Conservation (phyloP, 139 green algal genomes). For the Desmodesmus armatus region DNA sequence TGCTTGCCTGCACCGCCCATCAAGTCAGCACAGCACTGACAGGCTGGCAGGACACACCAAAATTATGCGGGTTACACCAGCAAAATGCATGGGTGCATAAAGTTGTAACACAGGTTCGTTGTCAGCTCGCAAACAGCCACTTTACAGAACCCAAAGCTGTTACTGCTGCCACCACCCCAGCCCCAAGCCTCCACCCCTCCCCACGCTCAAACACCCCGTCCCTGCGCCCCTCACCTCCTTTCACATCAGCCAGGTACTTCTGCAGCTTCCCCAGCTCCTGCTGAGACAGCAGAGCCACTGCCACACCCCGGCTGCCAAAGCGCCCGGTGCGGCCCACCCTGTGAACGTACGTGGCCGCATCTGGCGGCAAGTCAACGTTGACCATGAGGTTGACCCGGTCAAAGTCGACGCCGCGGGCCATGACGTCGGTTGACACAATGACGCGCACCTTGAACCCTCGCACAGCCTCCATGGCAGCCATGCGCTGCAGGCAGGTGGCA, state of each 20-base stretch:
- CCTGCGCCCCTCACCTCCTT: constrained; percentile 12
- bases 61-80: too few relatives aligned
- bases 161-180: too few relatives aligned
- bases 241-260: constrained; percentile 53
- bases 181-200: background rate
- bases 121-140: background rate
- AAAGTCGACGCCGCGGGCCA: constrained; percentile 86
- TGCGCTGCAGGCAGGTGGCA: too few relatives aligned
- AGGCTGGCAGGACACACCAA: background rate
- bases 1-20: too few relatives aligned
- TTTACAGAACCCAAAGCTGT: background rate
- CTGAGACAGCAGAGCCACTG: constrained; percentile 68
- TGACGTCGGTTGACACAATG: constrained; percentile 86
- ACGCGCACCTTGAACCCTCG: constrained; percentile 64
- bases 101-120: background rate
- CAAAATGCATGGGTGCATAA: background rate
- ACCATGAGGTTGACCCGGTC: constrained; percentile 85
- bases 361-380: constrained; percentile 80
- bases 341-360: constrained; percentile 65
- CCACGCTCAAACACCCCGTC: background rate
- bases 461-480: constrained; percentile 71
- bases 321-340: constrained; percentile 82
- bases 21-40: too few relatives aligned
- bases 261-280: constrained; percentile 58
- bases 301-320: constrained; percentile 80